A percentile compares a stretch with the other conserved stretches of the same genome.
These are phyloP conservation scores for Heliamphora pulchella DNA, from an alignment of 179 eudicot genomes.

Conservation along the genomic window DNA sequence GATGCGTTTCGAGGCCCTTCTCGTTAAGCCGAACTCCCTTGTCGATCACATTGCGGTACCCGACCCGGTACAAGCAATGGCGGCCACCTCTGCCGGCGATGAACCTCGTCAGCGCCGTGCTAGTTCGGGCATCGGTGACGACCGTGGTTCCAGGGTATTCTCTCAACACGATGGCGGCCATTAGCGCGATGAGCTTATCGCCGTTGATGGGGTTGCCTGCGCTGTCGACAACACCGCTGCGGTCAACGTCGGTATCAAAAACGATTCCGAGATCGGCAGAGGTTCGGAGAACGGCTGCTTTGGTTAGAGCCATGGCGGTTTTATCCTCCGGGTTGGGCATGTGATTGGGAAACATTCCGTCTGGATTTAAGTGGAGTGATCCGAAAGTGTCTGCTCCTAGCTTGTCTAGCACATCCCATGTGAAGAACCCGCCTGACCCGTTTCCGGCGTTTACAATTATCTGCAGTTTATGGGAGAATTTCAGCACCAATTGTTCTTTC, in stretches of 20 bases:
- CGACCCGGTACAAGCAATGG: conserved; percentile 84
- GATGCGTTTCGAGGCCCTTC: conserved; percentile 73
- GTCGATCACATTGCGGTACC: conserved; percentile 86
- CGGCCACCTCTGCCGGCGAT: conserved; percentile 54
- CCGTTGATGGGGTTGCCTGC: conserved; percentile 82
- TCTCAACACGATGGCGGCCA: conserved; percentile 67
- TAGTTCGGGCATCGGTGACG: conserved; percentile 89
- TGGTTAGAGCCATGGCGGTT: conserved; percentile 73
- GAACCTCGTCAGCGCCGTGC: conserved; percentile 61
- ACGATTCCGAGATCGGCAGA: conserved; percentile 82
- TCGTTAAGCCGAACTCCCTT: conserved; percentile 66
- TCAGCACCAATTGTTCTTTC: not conserved
- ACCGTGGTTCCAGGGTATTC: conserved; percentile 74
- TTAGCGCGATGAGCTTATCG: conserved; percentile 68
- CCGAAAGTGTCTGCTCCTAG: conserved; percentile 95
- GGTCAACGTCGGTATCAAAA: conserved; percentile 89
- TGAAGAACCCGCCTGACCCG: conserved; percentile 94
- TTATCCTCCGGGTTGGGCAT: conserved; percentile 94
- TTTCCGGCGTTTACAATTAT: conserved; percentile 91
- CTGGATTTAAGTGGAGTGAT: conserved; percentile 69
- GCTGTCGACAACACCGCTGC: conserved; percentile 82
- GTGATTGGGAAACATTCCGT: conserved; percentile 97
- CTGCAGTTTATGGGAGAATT: conserved; percentile 29
- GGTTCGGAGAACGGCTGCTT: conserved; percentile 53
- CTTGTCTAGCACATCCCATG: conserved; percentile 81